Base-by-base conservation (phyloP, 139 green algal species). In the Marvania coccoides region DNA sequence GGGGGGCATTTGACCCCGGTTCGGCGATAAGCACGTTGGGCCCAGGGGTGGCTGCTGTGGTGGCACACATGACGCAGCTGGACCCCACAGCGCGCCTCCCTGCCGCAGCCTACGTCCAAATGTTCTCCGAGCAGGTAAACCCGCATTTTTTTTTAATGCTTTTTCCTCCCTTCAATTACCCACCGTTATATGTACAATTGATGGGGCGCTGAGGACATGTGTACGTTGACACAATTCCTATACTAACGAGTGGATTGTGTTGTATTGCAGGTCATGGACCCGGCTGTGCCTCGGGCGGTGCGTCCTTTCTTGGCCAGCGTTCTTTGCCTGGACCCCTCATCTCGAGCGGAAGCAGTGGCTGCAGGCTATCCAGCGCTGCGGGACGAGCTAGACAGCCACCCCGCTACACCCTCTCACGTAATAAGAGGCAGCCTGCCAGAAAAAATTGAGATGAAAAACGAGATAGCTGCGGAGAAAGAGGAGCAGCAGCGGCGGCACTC, bases 41-140 rank as follows among this genome's bases (percentile, higher is more conserved):
- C 12, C 13, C 45, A 12, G 23, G 6, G n/a, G 12, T 38, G 23
- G 15, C 46, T 47, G 19, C 13, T 13, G 56, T 66, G 51, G 73
- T 98, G 3, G 47, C 83, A 61, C 83, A 95, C 78, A 98, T 98
- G 93, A 85, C 93, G 15, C 85, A 94, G 72, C 65, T 83, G 4
- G 77, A 93, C 60, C 91, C 92, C 58, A 64, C 67, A 66, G 36
- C 35, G 39, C 77, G 91, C 14, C 86, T 87, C 63, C 67, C 54
- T 12, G 86, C 84, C 1, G 58, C 58, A 2, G 79, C 78, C 24
- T 97, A 95, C 80, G 75, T 98, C 14, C 57, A 73, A 35, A 46
- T 45, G 46, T 13, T n/a, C 1, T 24, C 19, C 0, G 9, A 10
- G 28, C 42, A 51, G 42, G 42, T 51, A 51, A 51, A n/a, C n/a